Conservation (phyloP, 1,284 basidiomycete species). For the Melanopsichium pennsylvanicum region DNA sequence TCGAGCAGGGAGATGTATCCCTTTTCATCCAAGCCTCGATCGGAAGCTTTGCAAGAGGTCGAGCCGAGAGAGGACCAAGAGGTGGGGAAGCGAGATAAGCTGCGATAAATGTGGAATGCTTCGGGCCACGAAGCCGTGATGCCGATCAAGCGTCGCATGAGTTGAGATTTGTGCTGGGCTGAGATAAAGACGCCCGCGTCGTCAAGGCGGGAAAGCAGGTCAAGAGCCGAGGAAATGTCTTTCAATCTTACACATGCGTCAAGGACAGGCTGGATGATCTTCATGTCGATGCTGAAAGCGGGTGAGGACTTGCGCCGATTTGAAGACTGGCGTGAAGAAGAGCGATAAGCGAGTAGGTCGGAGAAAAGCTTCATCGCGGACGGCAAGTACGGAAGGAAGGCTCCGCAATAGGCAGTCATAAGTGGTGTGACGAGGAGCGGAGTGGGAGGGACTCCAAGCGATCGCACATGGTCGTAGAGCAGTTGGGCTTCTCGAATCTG, state of each 20-base stretch:
- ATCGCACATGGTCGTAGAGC: slow-evolving; percentile 43
- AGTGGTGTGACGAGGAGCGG: slow-evolving; percentile 44
- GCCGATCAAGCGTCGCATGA: slow-evolving; percentile 23
- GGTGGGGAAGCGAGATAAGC: slow-evolving; percentile 12
- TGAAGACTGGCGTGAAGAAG: neutral
- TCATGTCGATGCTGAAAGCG: neutral
- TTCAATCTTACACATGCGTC: slow-evolving; percentile 41
- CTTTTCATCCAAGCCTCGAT: slow-evolving; percentile 2
- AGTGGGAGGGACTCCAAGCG: slow-evolving; percentile 22
- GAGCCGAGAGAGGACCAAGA: neutral
- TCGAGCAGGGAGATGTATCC: slow-evolving; percentile 30
- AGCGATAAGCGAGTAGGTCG: slow-evolving; percentile 22
- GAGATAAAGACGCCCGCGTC: slow-evolving; percentile 13
- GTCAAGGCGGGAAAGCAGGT: slow-evolving; percentile 24
- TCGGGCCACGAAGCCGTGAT: slow-evolving; percentile 37
- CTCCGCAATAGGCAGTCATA: slow-evolving; percentile 48
- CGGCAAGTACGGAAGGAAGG: slow-evolving; percentile 47
- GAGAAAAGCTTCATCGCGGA: slow-evolving; percentile 41
- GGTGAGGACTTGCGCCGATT: neutral
- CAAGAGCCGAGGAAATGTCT: slow-evolving; percentile 27
- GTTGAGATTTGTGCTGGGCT: slow-evolving; percentile 6
- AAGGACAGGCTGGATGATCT: slow-evolving; percentile 33
- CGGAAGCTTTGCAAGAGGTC: neutral
- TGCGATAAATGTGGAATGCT: slow-evolving; percentile 38
- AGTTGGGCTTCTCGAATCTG: slow-evolving; percentile 46